Conservation (phyloP, 148 eudicot species). For the Silene conica region DNA sequence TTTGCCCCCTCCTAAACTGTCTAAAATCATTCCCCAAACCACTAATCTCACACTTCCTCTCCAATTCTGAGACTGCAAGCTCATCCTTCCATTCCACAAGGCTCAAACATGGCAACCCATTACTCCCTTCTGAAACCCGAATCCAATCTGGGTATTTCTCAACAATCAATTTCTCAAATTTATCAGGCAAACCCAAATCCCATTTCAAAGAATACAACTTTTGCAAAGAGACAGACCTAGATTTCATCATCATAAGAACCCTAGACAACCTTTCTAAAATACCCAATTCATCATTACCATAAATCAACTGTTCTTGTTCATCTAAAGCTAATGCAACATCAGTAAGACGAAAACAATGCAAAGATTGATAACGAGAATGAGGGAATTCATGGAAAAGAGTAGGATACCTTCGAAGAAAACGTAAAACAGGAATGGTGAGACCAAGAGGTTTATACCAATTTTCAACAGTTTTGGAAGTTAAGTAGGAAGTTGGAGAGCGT, state of each 20-base stretch:
- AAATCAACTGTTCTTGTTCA: constrained; percentile 41
- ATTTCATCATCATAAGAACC: constrained; percentile 68
- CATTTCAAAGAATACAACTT: constrained; percentile 63
- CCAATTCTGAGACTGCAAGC: constrained; percentile 59
- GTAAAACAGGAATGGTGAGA: constrained; percentile 73
- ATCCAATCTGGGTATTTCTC: constrained; percentile 51
- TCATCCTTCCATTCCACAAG: constrained; percentile 59
- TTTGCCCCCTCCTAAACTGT: constrained; percentile 57
- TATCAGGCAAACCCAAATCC: constrained; percentile 90
- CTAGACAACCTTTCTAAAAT: constrained; percentile 48
- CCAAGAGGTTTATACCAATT: constrained; percentile 73
- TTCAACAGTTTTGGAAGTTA: constrained; percentile 55
- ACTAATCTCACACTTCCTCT: constrained; percentile 42
- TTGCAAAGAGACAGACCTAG: constrained; percentile 42
- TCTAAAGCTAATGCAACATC: constrained; percentile 51
- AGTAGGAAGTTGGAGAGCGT: constrained; percentile 56
- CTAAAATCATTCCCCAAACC: constrained; percentile 38
- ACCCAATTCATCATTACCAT: constrained; percentile 38
- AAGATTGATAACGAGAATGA: constrained; percentile 68
- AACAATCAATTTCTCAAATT: constrained; percentile 48
- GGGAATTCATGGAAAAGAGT: constrained; percentile 75
- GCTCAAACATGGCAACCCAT: constrained; percentile 51
- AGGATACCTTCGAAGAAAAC: constrained; percentile 83
- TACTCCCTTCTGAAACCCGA: constrained; percentile 41
- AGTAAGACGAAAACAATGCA: constrained; percentile 72